Base-by-base conservation (phyloP, 371 early-diverging fungal genomes). In the Amoeboaphelidium occidentale region DNA sequence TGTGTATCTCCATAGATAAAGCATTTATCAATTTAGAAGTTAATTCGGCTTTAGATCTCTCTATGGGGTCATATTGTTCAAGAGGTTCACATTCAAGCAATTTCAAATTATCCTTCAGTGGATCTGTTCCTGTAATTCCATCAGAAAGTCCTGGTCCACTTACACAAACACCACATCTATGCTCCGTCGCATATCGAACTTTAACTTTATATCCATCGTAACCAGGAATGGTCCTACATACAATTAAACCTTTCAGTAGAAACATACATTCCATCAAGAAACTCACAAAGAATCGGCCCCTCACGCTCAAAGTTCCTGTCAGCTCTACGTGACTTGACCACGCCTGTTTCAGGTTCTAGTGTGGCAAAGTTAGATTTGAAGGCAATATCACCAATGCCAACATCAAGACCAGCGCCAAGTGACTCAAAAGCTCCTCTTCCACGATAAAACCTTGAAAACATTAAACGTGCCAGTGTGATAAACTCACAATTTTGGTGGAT, bases 401-500 rank as follows among this genome's bases (percentile, higher is more conserved):
- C 63, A 22, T 62, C 62, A 26, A 70, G 48, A 1, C 70, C 70
- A 23, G 69, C 68, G 3, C 70, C 70, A 67, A 70, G 66, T 4
- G 64, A 60, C 53, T 70, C 70, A 64, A 69, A 70, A 1, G 70
- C 70, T 20, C 70, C 70, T 50, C 70, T 56, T 32, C 70, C 70
- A 39, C 61, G 52, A 49, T 68, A 68, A 54, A 62, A 57, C 14
- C 70, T 70, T 24, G 13, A 48, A 14, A n/a, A 2, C 17, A 27
- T 25, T 27, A 2, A 13, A 52, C 39, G 54, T 58, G 46, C 51
- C 55, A 25, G 52, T 58, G 12, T 55, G 53, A 20, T 62, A 10
- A 26, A 23, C 27, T 53, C 53, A 67, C 68, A 42, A 50, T 47
- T 54, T 50, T 42, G 63, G 60, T 24, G 58, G 48, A 42, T 60